phyloP scores from a whole-genome alignment of 345 rosid species.

The Anastatica hierochuntica region DNA sequence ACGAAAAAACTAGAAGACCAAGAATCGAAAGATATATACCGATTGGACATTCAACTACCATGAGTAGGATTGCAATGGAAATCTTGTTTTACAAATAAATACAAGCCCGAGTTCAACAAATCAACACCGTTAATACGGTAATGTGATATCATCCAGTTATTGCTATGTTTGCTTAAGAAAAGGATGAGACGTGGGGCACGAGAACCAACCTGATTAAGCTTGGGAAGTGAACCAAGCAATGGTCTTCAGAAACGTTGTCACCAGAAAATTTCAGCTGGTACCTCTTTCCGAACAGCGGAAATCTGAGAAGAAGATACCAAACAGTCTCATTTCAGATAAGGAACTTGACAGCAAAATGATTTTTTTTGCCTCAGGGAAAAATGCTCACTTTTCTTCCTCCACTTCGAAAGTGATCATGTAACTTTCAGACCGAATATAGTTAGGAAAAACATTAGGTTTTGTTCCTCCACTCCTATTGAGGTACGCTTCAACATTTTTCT shows the following conservation, averaged over 20 bases:
- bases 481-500: constrained; percentile 95
- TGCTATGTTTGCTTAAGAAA: not conserved
- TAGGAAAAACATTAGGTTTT: constrained; percentile 83
- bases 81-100: not conserved
- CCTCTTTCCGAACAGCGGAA: constrained; percentile 88
- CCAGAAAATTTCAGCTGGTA: constrained; percentile 87
- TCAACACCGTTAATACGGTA: not conserved
- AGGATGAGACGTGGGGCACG: not conserved
- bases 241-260: constrained; percentile 62
- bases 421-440: constrained; percentile 86
- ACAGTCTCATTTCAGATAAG: not conserved
- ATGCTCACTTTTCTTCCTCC: constrained; percentile 86
- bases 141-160: not conserved
- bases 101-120: not conserved
- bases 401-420: constrained; percentile 89
- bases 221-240: constrained; percentile 96
- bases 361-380: not conserved
- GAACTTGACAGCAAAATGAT: not conserved
- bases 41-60: not conserved
- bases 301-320: constrained; percentile 37
- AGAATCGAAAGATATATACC: not conserved
- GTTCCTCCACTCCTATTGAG: constrained; percentile 72
- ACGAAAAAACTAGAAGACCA: not conserved
- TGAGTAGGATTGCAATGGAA: not conserved
- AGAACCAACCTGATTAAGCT: constrained; percentile 73